Evolutionary conservation across 2,329 filamentous ascomycete species (phyloP).

Genomic region (Didymella lethalis): DNA sequence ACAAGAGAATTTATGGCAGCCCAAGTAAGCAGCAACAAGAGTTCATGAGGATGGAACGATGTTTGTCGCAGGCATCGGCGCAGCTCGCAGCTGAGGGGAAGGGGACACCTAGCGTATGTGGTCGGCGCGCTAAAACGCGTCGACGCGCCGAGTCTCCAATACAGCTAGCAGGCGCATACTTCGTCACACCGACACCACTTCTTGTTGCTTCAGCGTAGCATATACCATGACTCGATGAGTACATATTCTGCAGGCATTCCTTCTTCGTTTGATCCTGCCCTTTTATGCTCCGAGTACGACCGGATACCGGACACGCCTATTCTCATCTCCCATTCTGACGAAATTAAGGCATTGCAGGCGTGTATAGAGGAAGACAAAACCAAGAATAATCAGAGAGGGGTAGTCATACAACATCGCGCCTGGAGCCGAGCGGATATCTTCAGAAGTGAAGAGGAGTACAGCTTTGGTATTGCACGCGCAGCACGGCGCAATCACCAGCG

Average conservation of each 20-base stretch:
- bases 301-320: slow-evolving; percentile 29
- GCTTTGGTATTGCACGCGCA: slow-evolving; percentile 41
- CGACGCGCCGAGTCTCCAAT: slow-evolving; percentile 10
- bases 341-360: slow-evolving; percentile 56
- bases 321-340: slow-evolving; percentile 54
- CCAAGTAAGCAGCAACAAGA: too few relatives aligned
- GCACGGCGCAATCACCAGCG: slow-evolving; percentile 8
- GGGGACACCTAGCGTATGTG: not conserved
- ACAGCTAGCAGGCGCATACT: not conserved
- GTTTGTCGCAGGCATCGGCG: not conserved
- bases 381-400: slow-evolving; percentile 53
- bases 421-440: slow-evolving; percentile 59
- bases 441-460: slow-evolving; percentile 57
- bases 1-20: too few relatives aligned
- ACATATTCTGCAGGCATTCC: slow-evolving; percentile 47
- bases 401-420: slow-evolving; percentile 61
- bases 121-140: slow-evolving; percentile 29
- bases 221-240: slow-evolving; percentile 33
- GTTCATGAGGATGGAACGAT: not conserved
- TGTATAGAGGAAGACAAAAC: slow-evolving; percentile 53
- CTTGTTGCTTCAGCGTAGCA: slow-evolving; percentile 12
- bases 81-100: not conserved
- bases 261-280: slow-evolving; percentile 61
- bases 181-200: not conserved
- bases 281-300: slow-evolving; percentile 57